Conservation (phyloP, 129 eudicot species). For the Escallonia herrerae region DNA sequence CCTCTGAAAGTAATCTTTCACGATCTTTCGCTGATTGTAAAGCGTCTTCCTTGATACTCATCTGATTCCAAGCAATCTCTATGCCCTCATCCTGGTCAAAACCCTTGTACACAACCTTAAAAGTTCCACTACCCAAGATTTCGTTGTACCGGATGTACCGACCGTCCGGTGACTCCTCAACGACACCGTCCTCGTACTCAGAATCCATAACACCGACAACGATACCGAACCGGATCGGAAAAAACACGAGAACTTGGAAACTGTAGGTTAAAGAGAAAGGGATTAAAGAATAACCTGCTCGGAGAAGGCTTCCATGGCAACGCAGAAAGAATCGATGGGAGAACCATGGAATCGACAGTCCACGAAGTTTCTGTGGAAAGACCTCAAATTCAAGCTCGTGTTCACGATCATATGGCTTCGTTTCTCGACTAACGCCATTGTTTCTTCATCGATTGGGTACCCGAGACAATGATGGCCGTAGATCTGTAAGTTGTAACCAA, state of each 20-base stretch:
- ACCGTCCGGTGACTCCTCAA: neutral
- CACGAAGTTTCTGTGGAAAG: too few relatives aligned
- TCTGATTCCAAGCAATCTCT: conserved; percentile 20
- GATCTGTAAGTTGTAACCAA: too few relatives aligned
- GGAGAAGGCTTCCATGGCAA: conserved; percentile 1
- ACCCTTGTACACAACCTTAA: conserved; percentile 10
- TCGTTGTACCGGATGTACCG: neutral
- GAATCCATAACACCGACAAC: too few relatives aligned
- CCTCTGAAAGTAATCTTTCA: conserved; percentile 2
- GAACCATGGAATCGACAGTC: too few relatives aligned
- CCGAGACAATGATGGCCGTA: too few relatives aligned
- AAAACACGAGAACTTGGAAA: too few relatives aligned
- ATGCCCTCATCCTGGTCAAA: conserved; percentile 16
- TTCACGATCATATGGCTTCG: too few relatives aligned
- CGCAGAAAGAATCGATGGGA: neutral
- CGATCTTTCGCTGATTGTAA: conserved; percentile 1
- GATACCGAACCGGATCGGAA: too few relatives aligned
- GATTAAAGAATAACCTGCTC: neutral
- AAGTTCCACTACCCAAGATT: neutral
- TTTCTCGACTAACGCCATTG: too few relatives aligned
- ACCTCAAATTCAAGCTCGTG: too few relatives aligned
- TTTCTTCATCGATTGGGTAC: too few relatives aligned
- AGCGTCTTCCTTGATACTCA: neutral
- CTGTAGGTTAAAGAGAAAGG: too few relatives aligned
- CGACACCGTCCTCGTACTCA: neutral